phyloP scores from a whole-genome alignment of 2,329 filamentous ascomycete genomes.

The Arthrobotrys conoides region DNA sequence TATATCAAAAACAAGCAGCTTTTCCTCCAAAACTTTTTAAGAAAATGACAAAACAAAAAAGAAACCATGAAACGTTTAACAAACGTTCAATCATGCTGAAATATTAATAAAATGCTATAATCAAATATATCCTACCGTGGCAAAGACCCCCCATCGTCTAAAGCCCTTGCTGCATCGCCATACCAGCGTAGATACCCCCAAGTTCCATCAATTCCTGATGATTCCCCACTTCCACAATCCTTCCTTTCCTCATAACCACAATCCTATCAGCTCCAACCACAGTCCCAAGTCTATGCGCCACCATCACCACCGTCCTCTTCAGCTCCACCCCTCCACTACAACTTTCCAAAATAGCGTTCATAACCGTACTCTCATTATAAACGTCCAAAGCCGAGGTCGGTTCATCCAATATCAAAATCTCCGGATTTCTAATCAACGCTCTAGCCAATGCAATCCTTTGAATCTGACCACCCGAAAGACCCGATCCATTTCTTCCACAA shows the following conservation, averaged over 20 bases:
- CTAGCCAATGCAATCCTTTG: constrained; percentile 83
- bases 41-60: background rate
- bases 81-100: too few species aligned
- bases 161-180: constrained; percentile 71
- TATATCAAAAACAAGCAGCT: background rate
- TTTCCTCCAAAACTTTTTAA: background rate
- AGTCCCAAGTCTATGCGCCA: constrained; percentile 74
- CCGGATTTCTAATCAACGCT: constrained; percentile 77
- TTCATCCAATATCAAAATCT: constrained; percentile 80
- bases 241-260: constrained; percentile 72
- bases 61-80: too few species aligned
- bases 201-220: constrained; percentile 72
- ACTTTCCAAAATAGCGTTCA: constrained; percentile 65
- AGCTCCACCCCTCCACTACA: constrained; percentile 85
- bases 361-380: constrained; percentile 92
- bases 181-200: constrained; percentile 71
- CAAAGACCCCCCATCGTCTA: background rate
- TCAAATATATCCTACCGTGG: background rate
- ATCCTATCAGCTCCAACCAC: constrained; percentile 74
- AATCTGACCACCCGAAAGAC: constrained; percentile 83
- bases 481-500: constrained; percentile 83
- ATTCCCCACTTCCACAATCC: constrained; percentile 71
- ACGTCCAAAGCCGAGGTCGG: constrained; percentile 81
- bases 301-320: constrained; percentile 73
- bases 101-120: background rate